These are phyloP conservation scores for Phytophthora idaei DNA, from an alignment of 352 stramenopile species.

Conservation along the genomic window DNA sequence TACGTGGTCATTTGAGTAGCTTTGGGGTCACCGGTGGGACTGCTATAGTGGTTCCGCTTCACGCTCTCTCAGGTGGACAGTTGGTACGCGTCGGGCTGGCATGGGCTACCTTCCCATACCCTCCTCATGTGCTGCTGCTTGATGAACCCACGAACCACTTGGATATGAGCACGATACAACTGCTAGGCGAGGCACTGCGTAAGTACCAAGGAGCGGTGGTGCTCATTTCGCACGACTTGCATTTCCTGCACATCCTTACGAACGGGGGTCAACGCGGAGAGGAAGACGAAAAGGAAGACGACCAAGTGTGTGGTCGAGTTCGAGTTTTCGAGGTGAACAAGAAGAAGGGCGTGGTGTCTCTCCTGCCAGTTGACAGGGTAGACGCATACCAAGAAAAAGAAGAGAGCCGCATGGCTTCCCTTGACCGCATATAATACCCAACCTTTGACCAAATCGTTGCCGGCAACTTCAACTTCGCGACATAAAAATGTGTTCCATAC, in stretches of 20 bases:
- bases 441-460: too few species aligned
- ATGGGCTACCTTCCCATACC: conserved; percentile 73
- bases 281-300: conserved; percentile 21
- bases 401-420: conserved; percentile 49
- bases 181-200: conserved; percentile 61
- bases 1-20: conserved; percentile 51
- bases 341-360: conserved; percentile 48
- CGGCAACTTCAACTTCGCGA: neutral
- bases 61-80: conserved; percentile 54
- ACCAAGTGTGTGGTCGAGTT: conserved; percentile 13
- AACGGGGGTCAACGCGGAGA: conserved; percentile 15
- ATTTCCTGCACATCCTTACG: conserved; percentile 62
- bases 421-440: conserved; percentile 34
- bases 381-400: conserved; percentile 51
- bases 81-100: conserved; percentile 59
- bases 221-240: conserved; percentile 71
- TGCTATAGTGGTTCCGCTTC: conserved; percentile 39
- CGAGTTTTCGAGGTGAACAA: conserved; percentile 61
- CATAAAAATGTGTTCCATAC: neutral
- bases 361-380: conserved; percentile 38
- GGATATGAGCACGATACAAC: conserved; percentile 91
- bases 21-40: conserved; percentile 51
- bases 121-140: conserved; percentile 91
- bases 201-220: conserved; percentile 62
- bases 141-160: conserved; percentile 94